Evolutionary conservation across 2,329 filamentous ascomycete genomes (phyloP), one percentile per base, ranked within the genome.

Genomic region (Pestalotiopsis sp.): DNA sequence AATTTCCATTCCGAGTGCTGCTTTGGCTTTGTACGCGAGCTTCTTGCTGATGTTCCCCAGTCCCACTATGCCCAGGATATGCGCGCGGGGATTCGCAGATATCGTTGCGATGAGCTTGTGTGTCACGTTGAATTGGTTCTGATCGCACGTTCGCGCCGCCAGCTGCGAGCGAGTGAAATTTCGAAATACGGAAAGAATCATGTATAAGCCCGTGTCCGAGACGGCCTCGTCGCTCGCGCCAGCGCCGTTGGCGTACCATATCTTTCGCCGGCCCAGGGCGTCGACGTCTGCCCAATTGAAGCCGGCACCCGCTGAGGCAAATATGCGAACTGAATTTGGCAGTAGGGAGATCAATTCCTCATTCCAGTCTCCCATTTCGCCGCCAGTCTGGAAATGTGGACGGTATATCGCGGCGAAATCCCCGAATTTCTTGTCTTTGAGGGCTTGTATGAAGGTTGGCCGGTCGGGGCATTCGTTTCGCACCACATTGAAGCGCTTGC

Each of bases 291-390:
- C 89, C 89, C 89, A 91, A 77, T 92, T 89, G 74, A 89, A 92
- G 20, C 90, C 84, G 4, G 90, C 89, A 3, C 90, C 90, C 4
- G 90, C 90, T 66, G 86, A 88, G 58, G 90, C 88, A 79, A 90
- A 91, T 38, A 92, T 86, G 70, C 83, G 84, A 71, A 89, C 86
- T 31, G 82, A 86, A 1, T 76, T 57, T 0, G 90, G 90, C 4
- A 92, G 78, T 23, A 88, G 77, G 1, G 75, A 74, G 49, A 92
- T 87, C 20, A 92, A 77, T 74, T 91, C 88, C 23, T 80, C 75
- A 72, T 92, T 86, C 89, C 89, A 91, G 12, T 81, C 83, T 12
- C 87, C 88, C 90, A 92, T 91, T 76, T 91, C 89, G 9, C 88
- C 88, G 36, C 90, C 90, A 0, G 87, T 89, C 66, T 86, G 84